These are phyloP conservation scores for Pichia sp. DNA, from an alignment of 1,139 yeast species.

Conservation along the genomic window DNA sequence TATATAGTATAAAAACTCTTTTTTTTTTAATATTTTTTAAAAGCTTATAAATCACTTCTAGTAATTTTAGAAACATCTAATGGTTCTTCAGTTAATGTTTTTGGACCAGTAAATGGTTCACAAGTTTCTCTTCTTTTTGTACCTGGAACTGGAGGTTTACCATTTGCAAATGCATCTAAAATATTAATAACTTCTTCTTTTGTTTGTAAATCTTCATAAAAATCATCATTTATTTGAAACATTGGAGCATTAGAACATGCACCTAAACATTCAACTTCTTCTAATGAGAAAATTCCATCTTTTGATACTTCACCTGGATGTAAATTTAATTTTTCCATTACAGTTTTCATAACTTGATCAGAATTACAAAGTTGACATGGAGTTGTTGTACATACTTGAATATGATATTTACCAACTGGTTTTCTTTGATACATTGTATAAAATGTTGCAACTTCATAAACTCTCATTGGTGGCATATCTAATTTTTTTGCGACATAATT, in stretches of 20 bases:
- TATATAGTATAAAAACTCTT: no score
- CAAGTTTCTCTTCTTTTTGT: slow-evolving; percentile 63
- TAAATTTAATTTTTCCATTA: slow-evolving; percentile 54
- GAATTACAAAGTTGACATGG: slow-evolving; percentile 87
- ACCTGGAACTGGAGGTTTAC: slow-evolving; percentile 57
- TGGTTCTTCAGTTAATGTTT: slow-evolving; percentile 60
- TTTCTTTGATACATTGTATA: slow-evolving; percentile 88
- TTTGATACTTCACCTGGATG: slow-evolving; percentile 76
- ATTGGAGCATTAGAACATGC: slow-evolving; percentile 92
- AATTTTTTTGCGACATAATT: slow-evolving; percentile 83
- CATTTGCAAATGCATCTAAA: slow-evolving; percentile 59
- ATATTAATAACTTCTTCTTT: slow-evolving; percentile 57
- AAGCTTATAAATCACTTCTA: slow-evolving; percentile 38
- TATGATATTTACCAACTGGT: slow-evolving; percentile 81
- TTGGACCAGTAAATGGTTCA: slow-evolving; percentile 72
- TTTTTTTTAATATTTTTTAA: no score
- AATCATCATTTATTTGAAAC: slow-evolving; percentile 81
- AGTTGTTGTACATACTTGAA: slow-evolving; percentile 86
- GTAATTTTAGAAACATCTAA: slow-evolving; percentile 61
- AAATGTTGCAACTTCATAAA: slow-evolving; percentile 88
- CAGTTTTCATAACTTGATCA: slow-evolving; percentile 69
- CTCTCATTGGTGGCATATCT: slow-evolving; percentile 94
- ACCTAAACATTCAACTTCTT: slow-evolving; percentile 88
- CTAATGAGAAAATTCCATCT: slow-evolving; percentile 73
- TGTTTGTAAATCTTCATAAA: slow-evolving; percentile 69